Base-by-base conservation (phyloP, 73 alveolate genomes). In the Paramecium octaurelia region DNA sequence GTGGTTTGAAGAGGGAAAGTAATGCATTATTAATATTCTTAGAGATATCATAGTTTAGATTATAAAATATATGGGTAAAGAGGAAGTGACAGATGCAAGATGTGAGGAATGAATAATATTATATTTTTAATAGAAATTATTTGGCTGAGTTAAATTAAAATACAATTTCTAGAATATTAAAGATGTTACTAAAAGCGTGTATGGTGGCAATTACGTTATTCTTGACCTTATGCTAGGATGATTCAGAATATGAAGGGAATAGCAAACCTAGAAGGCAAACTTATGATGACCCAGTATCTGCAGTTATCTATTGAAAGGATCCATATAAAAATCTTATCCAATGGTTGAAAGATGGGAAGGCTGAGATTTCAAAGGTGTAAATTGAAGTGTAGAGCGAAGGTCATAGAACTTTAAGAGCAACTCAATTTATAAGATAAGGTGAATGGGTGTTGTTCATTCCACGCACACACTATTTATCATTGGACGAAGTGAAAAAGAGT, bases 401-500 rank as follows among this genome's bases (percentile, higher is more conserved):
- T 38, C 23, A 80, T 64, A 80, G 91, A 80, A 80, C 91, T 1
- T 46, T 80, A n/a, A 80, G 38, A 20, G 91, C 91, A n/a, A 24
- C 70, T 0, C 18, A 80, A 80, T 97, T 95, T 8, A 54, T 54
- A 0, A 54, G 69, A 54, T 54, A 54, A 54, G 69, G 29, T 7
- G 69, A 54, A 54, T 93, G 92, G 35, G 94, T 97, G 35, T 76
- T 97, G 86, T 92, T 92, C 46, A 96, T 97, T 58, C 99, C 99
- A 8, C 92, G 95, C 60, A 93, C 59, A 0, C 20, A 96, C 54
- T 93, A 96, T 70, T 96, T 97, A 83, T 94, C 99, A 24, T 95
- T 97, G 31, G 99, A 97, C 50, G 92, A 96, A 95, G 99, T 98
- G 12, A 88, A 95, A 96, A 93, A 87, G 64, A 90, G 97, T 83